phyloP scores from a whole-genome alignment of 2,329 filamentous ascomycete species.

The Ophiostoma montium region DNA sequence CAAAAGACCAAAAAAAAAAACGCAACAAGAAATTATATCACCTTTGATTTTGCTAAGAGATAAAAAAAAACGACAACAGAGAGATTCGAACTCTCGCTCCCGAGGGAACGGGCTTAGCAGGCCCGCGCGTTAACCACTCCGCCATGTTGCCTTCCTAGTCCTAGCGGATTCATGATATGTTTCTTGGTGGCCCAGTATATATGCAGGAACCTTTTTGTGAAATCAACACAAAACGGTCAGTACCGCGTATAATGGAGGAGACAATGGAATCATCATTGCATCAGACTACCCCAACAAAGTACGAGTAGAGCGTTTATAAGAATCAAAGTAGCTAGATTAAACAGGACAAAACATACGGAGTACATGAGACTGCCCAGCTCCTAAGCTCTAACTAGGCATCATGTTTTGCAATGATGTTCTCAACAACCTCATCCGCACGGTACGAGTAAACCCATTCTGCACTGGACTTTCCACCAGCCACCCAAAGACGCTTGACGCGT shows the following conservation, averaged over 20 bases:
- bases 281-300: no score
- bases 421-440: constrained; percentile 9
- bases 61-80: constrained; percentile 1
- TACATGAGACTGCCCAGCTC: no score
- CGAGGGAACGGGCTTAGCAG: constrained; percentile 3
- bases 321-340: no score
- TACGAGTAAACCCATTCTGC: constrained; percentile 10
- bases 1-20: neutral
- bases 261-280: no score
- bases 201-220: no score
- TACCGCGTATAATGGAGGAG: no score
- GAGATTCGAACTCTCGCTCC: constrained; percentile 3
- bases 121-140: constrained; percentile 2
- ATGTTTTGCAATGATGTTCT: constrained; percentile 2
- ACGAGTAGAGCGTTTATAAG: no score
- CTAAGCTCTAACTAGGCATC: neutral
- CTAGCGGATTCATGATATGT: no score
- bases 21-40: neutral
- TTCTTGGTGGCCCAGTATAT: no score
- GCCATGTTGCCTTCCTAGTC: neutral
- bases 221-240: no score
- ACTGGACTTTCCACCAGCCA: neutral
- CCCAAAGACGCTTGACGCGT: constrained; percentile 6
- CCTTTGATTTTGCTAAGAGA: no score
- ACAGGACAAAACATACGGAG: no score